A percentile compares a stretch with the other conserved stretches of the same genome.
Conservation (phyloP, 1,139 yeast genomes). For the Zygosaccharomyces sapae region DNA sequence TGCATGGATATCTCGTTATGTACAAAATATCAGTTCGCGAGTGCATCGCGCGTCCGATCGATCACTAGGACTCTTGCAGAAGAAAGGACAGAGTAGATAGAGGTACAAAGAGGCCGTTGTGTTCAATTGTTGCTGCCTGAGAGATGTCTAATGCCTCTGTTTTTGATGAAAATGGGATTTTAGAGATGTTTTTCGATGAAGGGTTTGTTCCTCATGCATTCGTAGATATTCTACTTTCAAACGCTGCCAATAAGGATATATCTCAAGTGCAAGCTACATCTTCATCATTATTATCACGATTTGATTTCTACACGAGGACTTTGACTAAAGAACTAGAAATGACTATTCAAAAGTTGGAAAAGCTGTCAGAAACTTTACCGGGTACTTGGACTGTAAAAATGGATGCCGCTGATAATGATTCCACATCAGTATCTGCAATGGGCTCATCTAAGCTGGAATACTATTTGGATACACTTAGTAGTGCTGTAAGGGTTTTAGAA, state of each 20-base stretch:
- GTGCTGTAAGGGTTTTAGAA: constrained; percentile 53
- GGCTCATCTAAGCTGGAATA: constrained; percentile 56
- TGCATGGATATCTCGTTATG: too few species aligned
- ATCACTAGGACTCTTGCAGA: too few species aligned
- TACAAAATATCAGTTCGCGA: too few species aligned
- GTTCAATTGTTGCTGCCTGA: not conserved
- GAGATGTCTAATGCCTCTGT: not conserved
- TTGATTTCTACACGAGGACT: constrained; percentile 59
- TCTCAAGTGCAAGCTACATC: constrained; percentile 39
- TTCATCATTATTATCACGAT: constrained; percentile 47
- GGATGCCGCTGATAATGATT: constrained; percentile 14
- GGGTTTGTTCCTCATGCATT: constrained; percentile 49
- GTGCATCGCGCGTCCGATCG: too few species aligned
- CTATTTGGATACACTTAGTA: constrained; percentile 55
- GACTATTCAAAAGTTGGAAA: constrained; percentile 44
- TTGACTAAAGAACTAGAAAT: constrained; percentile 49
- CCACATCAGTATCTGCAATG: constrained; percentile 16
- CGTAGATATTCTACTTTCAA: constrained; percentile 43
- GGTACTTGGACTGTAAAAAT: constrained; percentile 24
- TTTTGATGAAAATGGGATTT: constrained; percentile 33
- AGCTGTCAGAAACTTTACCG: constrained; percentile 31
- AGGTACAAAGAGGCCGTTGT: not conserved
- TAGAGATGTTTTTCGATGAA: constrained; percentile 47
- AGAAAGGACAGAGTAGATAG: not conserved
- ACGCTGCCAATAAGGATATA: constrained; percentile 25